phyloP scores from a whole-genome alignment of 768 basidiomycete species.

The Termitomyces sp. region DNA sequence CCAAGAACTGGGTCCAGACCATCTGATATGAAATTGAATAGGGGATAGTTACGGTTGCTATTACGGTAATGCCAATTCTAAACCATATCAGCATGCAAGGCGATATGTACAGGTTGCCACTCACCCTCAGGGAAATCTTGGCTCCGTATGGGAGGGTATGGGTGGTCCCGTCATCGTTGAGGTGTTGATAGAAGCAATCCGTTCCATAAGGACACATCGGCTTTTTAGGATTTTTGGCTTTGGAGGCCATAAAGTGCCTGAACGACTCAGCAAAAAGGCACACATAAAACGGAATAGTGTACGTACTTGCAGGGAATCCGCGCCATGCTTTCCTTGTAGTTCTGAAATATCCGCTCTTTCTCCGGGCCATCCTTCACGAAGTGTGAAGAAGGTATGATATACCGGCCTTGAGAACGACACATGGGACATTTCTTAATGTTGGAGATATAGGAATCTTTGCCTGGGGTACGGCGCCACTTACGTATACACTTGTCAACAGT shows the following conservation, averaged over 20 bases:
- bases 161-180: slow-evolving; percentile 59
- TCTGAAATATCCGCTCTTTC: slow-evolving; percentile 45
- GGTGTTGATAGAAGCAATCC: slow-evolving; percentile 79
- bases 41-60: neutral
- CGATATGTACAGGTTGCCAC: slow-evolving; percentile 7
- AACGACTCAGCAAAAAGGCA: neutral
- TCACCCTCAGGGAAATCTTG: slow-evolving; percentile 48
- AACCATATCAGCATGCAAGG: neutral
- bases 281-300: neutral
- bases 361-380: slow-evolving; percentile 53
- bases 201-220: slow-evolving; percentile 74
- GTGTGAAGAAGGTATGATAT: slow-evolving; percentile 68
- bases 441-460: slow-evolving; percentile 45
- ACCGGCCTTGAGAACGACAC: slow-evolving; percentile 63
- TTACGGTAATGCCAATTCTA: neutral
- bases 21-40: neutral
- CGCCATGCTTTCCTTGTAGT: slow-evolving; percentile 72
- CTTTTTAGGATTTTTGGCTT: slow-evolving; percentile 26
- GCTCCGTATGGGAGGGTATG: slow-evolving; percentile 52
- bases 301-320: slow-evolving; percentile 63
- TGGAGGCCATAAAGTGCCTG: slow-evolving; percentile 62
- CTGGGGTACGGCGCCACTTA: slow-evolving; percentile 65
- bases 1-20: neutral
- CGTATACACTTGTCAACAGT: slow-evolving; percentile 57
- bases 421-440: slow-evolving; percentile 76